Percentiles rank a stretch among this genome's conserved stretches.
phyloP scores from a whole-genome alignment of 1,284 basidiomycete genomes.

The Macrocystidia cucumis region DNA sequence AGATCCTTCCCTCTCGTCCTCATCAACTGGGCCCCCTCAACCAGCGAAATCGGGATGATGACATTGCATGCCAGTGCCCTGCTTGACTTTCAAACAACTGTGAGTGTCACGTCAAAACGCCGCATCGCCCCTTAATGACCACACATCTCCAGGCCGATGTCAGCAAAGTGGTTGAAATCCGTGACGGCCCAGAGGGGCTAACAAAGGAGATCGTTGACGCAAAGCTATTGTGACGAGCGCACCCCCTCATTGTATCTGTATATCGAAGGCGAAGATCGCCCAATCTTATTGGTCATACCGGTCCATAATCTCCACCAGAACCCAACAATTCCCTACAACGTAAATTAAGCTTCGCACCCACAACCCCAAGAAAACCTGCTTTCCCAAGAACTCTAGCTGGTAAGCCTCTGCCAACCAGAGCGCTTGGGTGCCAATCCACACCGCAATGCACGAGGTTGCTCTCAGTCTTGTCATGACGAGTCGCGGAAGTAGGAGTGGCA shows the following conservation, averaged over 20 bases:
- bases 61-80: slow-evolving; percentile 83
- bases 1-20: slow-evolving; percentile 80
- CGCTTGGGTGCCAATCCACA: slow-evolving; percentile 79
- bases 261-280: slow-evolving; percentile 1
- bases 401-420: slow-evolving; percentile 86
- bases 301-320: slow-evolving; percentile 58
- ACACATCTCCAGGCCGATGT: slow-evolving; percentile 48
- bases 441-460: slow-evolving; percentile 33
- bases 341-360: slow-evolving; percentile 79
- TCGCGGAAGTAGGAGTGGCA: slow-evolving; percentile 76
- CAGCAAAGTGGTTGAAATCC: slow-evolving; percentile 71
- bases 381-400: slow-evolving; percentile 80
- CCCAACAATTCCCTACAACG: slow-evolving; percentile 70
- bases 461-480: slow-evolving; percentile 43
- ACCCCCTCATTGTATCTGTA: not conserved
- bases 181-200: slow-evolving; percentile 74
- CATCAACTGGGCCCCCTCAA: slow-evolving; percentile 79
- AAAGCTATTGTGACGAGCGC: slow-evolving; percentile 35
- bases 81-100: slow-evolving; percentile 71
- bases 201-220: slow-evolving; percentile 67
- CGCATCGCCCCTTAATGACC: not conserved
- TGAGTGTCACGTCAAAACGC: slow-evolving; percentile 23
- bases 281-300: slow-evolving; percentile 25
- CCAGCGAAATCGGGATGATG: slow-evolving; percentile 68
- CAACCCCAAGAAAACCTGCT: slow-evolving; percentile 62